phyloP scores from a whole-genome alignment of 148 eudicot genomes.

The Rhododendron griersonianum region DNA sequence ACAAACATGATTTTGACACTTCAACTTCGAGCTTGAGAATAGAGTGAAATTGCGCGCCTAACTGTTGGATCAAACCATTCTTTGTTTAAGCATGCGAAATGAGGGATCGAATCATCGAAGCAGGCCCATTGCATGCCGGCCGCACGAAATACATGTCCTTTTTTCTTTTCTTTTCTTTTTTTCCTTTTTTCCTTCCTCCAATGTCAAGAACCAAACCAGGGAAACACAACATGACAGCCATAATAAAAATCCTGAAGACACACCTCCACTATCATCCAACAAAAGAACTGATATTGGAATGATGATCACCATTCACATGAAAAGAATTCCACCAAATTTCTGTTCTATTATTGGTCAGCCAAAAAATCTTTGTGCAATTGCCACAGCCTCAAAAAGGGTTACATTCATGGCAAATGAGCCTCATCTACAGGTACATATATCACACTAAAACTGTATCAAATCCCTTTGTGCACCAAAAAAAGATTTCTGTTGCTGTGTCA shows the following conservation, averaged over 20 bases:
- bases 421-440: neutral
- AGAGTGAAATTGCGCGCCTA: neutral
- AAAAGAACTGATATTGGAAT: neutral
- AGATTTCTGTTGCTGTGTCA: conserved; percentile 1
- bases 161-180: neutral
- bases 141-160: neutral
- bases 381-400: conserved; percentile 3
- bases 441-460: neutral
- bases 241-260: neutral
- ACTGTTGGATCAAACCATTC: neutral
- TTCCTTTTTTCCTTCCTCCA: neutral
- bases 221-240: neutral
- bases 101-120: neutral
- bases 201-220: neutral
- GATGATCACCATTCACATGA: neutral
- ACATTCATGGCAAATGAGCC: neutral
- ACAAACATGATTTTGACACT: neutral
- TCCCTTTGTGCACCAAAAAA: neutral
- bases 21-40: neutral
- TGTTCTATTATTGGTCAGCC: conserved; percentile 7
- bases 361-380: conserved; percentile 8
- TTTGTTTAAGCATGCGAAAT: neutral
- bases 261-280: neutral
- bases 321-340: neutral
- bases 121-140: neutral